Evolutionary conservation across 1,284 basidiomycete genomes (phyloP).

Genomic region (Hortiboletus rubellus): DNA sequence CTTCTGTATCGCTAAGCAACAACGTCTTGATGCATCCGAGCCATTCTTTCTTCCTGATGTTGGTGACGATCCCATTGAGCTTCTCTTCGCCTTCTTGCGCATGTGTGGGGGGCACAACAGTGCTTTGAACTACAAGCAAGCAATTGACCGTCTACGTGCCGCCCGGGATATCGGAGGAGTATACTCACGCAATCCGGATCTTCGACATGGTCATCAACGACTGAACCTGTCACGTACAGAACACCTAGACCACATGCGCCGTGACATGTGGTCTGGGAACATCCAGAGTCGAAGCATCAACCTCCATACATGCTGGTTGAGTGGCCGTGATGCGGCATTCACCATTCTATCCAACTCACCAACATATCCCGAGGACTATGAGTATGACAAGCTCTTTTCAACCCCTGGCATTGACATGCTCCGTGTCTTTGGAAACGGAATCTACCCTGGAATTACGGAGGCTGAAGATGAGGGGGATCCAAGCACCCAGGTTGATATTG

Average conservation of each 20-base stretch:
- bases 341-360: not conserved
- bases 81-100: not conserved
- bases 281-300: not conserved
- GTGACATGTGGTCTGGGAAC: not conserved
- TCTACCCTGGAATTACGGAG: not conserved
- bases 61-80: not conserved
- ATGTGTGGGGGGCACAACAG: conserved; percentile 10
- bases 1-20: conserved; percentile 2
- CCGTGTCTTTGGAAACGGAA: not conserved
- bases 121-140: conserved; percentile 1
- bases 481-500: too few species aligned
- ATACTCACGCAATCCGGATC: not conserved
- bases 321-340: not conserved
- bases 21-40: not conserved
- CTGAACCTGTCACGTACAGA: not conserved
- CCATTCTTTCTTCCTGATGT: not conserved
- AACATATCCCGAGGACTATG: not conserved
- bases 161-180: not conserved
- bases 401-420: not conserved
- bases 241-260: not conserved
- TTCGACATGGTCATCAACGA: not conserved
- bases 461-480: not conserved
- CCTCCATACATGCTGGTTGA: not conserved
- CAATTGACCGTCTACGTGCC: not conserved
- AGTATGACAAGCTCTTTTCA: not conserved